Conservation (phyloP, 164 flowering plant species). For the grape (Vitis vinifera) region ASM3070453v1 NC_081819.1:19615001-19615500, state of each 20-base stretch:
- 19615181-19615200: conserved; percentile 7
- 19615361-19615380: conserved; percentile 5
- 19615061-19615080: conserved; percentile 15
- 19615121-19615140: conserved; percentile 7
- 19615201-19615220: conserved; percentile 6
- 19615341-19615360: background rate
- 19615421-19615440: conserved; percentile 53
- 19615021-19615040: conserved; percentile 6
- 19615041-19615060: conserved; percentile 12
- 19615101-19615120: conserved; percentile 8
- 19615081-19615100: conserved; percentile 16
- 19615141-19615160: conserved; percentile 8
- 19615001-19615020: conserved; percentile 10
- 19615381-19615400: conserved; percentile 43
- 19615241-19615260: conserved; percentile 11
- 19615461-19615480: conserved; percentile 37
- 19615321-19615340: background rate
- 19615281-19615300: conserved; percentile 13
- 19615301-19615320: conserved; percentile 21
- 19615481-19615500: conserved; percentile 31
- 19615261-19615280: conserved; percentile 16
- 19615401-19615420: conserved; percentile 55
- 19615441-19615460: conserved; percentile 37
- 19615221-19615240: conserved; percentile 1
- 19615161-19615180: background rate